A percentile compares a stretch with the other conserved stretches of the same genome.
These are phyloP conservation scores for Suillus fuscotomentosus DNA, from an alignment of 768 basidiomycete species.

Conservation along the genomic window DNA sequence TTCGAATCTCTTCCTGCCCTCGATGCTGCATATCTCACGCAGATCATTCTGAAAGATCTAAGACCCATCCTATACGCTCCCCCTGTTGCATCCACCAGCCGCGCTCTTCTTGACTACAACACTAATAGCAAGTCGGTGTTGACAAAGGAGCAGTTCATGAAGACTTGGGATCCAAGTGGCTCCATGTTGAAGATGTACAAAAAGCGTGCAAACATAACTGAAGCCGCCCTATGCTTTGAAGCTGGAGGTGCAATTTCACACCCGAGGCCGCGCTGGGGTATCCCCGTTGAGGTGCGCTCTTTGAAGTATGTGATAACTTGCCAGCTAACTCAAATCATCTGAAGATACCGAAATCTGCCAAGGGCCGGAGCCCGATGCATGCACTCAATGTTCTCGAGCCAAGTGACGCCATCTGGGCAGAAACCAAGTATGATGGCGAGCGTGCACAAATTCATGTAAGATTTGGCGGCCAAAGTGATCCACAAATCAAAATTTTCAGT, in stretches of 20 bases:
- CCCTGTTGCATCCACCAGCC: conserved; percentile 41
- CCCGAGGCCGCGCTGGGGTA: conserved; percentile 48
- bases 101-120: conserved; percentile 56
- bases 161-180: conserved; percentile 63
- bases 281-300: conserved; percentile 56
- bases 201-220: conserved; percentile 56
- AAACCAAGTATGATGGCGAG: conserved; percentile 95
- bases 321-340: not conserved
- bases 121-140: conserved; percentile 54
- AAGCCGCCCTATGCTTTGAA: conserved; percentile 48
- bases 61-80: conserved; percentile 76
- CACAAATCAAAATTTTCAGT: conserved; percentile 76
- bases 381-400: conserved; percentile 43
- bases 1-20: conserved; percentile 59
- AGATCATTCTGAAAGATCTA: conserved; percentile 87
- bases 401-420: conserved; percentile 60
- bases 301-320: not conserved
- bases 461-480: conserved; percentile 32
- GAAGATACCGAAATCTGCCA: conserved; percentile 81
- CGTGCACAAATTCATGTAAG: conserved; percentile 90
- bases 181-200: conserved; percentile 54
- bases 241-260: conserved; percentile 22
- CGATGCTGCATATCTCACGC: conserved; percentile 71
- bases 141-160: conserved; percentile 63
- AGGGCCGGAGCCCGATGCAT: conserved; percentile 61